These are phyloP conservation scores for Plectosphaerella sp. DNA, from an alignment of 2,329 filamentous ascomycete genomes.

Conservation along the genomic window DNA sequence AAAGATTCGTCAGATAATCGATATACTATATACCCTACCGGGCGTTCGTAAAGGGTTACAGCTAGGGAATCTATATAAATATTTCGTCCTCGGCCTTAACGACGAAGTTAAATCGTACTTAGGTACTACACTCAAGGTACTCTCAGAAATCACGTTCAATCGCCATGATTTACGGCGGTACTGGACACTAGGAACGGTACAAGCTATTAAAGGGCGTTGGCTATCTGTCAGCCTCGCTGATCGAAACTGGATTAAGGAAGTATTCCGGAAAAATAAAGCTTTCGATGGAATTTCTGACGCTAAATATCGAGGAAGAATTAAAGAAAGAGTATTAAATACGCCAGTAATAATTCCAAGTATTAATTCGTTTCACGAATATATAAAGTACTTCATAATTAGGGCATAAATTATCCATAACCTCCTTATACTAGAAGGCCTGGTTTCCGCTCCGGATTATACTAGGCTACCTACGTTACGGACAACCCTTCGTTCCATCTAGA, in stretches of 20 bases:
- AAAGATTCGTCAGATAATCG: background rate
- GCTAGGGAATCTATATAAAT: slow-evolving; percentile 2
- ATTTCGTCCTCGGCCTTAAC: background rate
- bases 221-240: background rate
- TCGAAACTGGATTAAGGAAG: background rate
- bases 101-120: background rate
- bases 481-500: slow-evolving; percentile 3
- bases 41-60: background rate
- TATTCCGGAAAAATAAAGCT: background rate
- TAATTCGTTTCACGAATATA: slow-evolving; percentile 3
- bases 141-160: slow-evolving; percentile 1
- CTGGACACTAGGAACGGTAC: background rate
- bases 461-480: background rate
- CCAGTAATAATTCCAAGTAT: slow-evolving; percentile 2
- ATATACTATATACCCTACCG: background rate
- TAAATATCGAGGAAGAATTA: background rate
- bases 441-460: background rate
- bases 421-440: background rate
- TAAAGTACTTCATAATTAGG: slow-evolving; percentile 1
- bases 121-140: background rate
- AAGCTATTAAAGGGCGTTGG: background rate
- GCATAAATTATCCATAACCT: slow-evolving; percentile 2
- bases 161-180: background rate
- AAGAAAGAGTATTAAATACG: background rate
- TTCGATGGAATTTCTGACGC: background rate